phyloP scores from a whole-genome alignment of 139 green algal genomes.

The Zygnema cylindricum region DNA sequence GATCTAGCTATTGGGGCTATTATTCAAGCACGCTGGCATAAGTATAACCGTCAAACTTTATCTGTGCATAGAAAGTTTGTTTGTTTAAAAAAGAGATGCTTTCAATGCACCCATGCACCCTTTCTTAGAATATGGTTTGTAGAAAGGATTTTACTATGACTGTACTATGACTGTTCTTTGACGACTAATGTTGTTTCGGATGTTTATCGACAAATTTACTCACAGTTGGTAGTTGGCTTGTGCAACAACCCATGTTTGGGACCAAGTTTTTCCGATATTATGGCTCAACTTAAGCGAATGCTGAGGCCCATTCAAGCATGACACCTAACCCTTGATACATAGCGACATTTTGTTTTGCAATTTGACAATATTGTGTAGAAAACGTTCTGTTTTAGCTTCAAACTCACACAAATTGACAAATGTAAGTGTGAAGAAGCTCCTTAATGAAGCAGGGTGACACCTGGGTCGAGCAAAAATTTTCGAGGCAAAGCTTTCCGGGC shows the following conservation, averaged over 20 bases:
- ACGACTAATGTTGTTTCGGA: background rate
- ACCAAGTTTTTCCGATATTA: slow-evolving; percentile 27
- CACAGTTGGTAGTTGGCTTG: background rate
- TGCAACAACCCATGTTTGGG: slow-evolving; percentile 8
- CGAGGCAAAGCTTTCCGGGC: no score
- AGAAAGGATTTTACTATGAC: background rate
- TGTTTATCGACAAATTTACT: background rate
- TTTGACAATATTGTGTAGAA: no score
- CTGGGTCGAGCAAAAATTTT: no score
- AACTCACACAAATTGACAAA: no score
- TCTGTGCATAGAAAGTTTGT: no score
- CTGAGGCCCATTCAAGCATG: slow-evolving; percentile 32
- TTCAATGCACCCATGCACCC: background rate
- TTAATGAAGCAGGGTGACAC: no score
- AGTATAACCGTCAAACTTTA: no score
- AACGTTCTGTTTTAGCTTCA: no score
- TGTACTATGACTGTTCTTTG: slow-evolving; percentile 4
- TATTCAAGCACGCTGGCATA: slow-evolving; percentile 58
- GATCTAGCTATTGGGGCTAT: slow-evolving; percentile 56
- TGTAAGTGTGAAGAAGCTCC: no score
- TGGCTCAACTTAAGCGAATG: slow-evolving; percentile 19
- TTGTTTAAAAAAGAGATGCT: no score
- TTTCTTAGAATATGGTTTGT: slow-evolving; percentile 4
- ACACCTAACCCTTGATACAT: no score
- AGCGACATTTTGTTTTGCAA: no score